Base-by-base conservation (phyloP, 129 eudicot genomes). In the Flaveria bidentis region DNA sequence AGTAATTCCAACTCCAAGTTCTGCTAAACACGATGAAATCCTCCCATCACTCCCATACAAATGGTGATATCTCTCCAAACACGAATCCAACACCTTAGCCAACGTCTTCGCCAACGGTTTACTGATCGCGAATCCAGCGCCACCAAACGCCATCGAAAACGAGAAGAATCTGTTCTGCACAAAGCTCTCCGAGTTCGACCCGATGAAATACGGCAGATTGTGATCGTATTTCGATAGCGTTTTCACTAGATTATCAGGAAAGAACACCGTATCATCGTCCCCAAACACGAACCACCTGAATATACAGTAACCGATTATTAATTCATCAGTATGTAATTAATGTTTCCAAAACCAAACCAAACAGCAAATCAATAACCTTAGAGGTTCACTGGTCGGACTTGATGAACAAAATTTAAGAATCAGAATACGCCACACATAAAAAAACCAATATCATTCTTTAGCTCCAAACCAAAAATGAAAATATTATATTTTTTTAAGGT, bases 121-220 rank as follows among this genome's bases (percentile, higher is more conserved):
- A 78, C 98, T 93, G 30, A 93, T 81, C 9, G 98, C 98, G 13
- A 93, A 90, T 76, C 98, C 98, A 44, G 87, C 98, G 22, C 98
- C 98, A 9, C 96, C 92, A 69, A 80, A 90, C 6, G 97, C 98
- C 98, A 93, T 90, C 1, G 84, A 84, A 72, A 72, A 84, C 6
- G 97, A 90, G 57, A 88, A 86, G 14, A 28, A 39, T 23, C 78
- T 84, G 72, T 85, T 93, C 76, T 86, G 92, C 47, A 49, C 60
- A 26, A 64, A 84, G 73, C 90, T 88, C 78, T 93, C 98, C 0
- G 98, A 93, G 73, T 67, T 88, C 2, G 88, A 72, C 68, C 98
- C 98, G 50, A 90, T 81, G 50, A 88, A 90, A 64, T 93, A 85
- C 92, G 90, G 78, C 46, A 88, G 67, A 15, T 76, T 76, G 17